These are phyloP conservation scores for Kodamaea arcana DNA, from an alignment of 1,139 yeast genomes.

Conservation along the genomic window DNA sequence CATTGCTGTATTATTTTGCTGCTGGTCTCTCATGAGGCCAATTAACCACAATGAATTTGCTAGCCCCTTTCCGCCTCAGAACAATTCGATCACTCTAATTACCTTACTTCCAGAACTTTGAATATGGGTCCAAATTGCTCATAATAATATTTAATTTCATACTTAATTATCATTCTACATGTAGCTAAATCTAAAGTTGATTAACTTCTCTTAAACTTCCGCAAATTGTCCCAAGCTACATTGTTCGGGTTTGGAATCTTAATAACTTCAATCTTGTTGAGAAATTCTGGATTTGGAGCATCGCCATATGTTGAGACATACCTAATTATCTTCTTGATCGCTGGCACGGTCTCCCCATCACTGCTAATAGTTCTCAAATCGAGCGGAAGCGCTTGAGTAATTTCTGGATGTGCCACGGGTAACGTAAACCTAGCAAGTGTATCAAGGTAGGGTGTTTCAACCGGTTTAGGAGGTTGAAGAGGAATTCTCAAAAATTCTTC, in stretches of 20 bases:
- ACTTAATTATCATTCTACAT: too few relatives aligned
- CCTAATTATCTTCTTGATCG: constrained; percentile 35
- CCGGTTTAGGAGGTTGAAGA: constrained; percentile 20
- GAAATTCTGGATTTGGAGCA: constrained; percentile 28
- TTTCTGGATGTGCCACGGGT: constrained; percentile 34
- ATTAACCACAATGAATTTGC: too few relatives aligned
- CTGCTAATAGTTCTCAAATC: constrained; percentile 25
- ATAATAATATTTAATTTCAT: too few relatives aligned
- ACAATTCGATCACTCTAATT: too few relatives aligned
- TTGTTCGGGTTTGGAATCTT: constrained; percentile 44
- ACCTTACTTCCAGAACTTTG: too few relatives aligned
- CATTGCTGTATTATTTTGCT: constrained; percentile 21
- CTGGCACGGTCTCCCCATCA: constrained; percentile 17
- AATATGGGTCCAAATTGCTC: too few relatives aligned
- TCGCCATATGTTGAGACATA: constrained; percentile 32
- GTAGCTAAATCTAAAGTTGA: too few relatives aligned
- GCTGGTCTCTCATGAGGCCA: constrained; percentile 4
- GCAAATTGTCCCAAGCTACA: constrained; percentile 46
- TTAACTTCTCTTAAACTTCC: constrained; percentile 33
- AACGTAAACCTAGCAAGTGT: constrained; percentile 26
- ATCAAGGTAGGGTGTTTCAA: constrained; percentile 19
- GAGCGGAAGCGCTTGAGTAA: constrained; percentile 29
- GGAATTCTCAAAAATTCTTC: constrained; percentile 11
- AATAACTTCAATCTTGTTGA: constrained; percentile 38
- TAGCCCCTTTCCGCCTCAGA: too few relatives aligned